phyloP scores from a whole-genome alignment of 2,329 filamentous ascomycete species.

The Alternaria panax region DNA sequence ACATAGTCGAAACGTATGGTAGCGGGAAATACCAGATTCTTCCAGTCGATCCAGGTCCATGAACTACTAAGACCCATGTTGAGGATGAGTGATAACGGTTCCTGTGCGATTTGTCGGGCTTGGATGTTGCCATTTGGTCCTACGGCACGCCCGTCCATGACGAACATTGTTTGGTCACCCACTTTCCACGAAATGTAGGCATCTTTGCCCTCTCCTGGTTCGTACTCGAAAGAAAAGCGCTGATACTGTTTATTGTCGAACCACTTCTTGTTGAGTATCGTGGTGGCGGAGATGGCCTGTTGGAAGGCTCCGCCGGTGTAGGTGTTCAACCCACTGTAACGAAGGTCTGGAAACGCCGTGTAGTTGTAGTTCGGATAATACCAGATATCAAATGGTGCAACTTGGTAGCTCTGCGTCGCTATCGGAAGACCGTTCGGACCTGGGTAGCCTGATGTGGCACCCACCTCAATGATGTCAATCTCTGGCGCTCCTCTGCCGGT shows the following conservation, averaged over 20 bases:
- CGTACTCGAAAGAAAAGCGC: conserved; percentile 64
- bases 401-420: conserved; percentile 59
- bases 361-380: conserved; percentile 63
- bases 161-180: conserved; percentile 59
- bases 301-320: conserved; percentile 64
- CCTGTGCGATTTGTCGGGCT: conserved; percentile 58
- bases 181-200: conserved; percentile 62
- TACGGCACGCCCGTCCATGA: conserved; percentile 60
- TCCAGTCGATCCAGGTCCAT: conserved; percentile 59
- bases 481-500: conserved; percentile 58
- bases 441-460: conserved; percentile 51
- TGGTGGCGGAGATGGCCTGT: conserved; percentile 64
- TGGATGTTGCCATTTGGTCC: conserved; percentile 63
- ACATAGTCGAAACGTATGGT: conserved; percentile 64
- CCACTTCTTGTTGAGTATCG: conserved; percentile 63
- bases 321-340: conserved; percentile 58
- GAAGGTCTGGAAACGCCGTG: conserved; percentile 59
- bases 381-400: conserved; percentile 59
- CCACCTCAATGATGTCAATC: conserved; percentile 59
- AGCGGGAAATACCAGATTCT: conserved; percentile 57
- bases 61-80: conserved; percentile 61
- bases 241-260: conserved; percentile 63
- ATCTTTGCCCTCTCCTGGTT: conserved; percentile 56
- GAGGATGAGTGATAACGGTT: conserved; percentile 63
- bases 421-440: conserved; percentile 48